Evolutionary conservation across 495 filamentous ascomycete genomes (phyloP).

Genomic region (Chaetomium tenue): DNA sequence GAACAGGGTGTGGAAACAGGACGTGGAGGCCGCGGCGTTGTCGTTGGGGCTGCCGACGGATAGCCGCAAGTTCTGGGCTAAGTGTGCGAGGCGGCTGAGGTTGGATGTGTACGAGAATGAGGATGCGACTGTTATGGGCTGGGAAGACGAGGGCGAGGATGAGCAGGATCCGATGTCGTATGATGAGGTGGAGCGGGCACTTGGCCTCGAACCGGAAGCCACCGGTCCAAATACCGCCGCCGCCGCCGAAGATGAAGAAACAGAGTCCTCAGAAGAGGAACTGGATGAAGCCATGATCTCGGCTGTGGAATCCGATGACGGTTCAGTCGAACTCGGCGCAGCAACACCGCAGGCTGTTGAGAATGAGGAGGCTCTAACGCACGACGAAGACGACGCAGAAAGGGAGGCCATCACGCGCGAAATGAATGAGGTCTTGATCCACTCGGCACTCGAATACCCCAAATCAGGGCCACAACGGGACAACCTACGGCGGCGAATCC

Average conservation of each 20-base stretch:
- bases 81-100: constrained; percentile 56
- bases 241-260: constrained; percentile 30
- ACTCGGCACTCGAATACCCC: constrained; percentile 30
- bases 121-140: constrained; percentile 24
- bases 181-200: constrained; percentile 54
- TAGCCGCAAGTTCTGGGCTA: constrained; percentile 57
- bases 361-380: constrained; percentile 26
- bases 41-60: constrained; percentile 50
- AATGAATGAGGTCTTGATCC: constrained; percentile 33
- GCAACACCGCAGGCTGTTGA: constrained; percentile 3
- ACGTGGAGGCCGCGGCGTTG: constrained; percentile 65
- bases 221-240: constrained; percentile 12
- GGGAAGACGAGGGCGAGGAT: constrained; percentile 21
- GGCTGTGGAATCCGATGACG: constrained; percentile 7
- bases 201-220: constrained; percentile 17
- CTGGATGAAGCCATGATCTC: constrained; percentile 22
- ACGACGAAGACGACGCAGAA: constrained; percentile 33
- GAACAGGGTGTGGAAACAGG: constrained; percentile 50
- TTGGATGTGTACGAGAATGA: constrained; percentile 54
- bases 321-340: constrained; percentile 10
- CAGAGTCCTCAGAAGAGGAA: constrained; percentile 22
- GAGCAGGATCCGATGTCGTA: constrained; percentile 43
- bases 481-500: constrained; percentile 32
- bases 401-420: constrained; percentile 25
- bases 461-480: constrained; percentile 19